phyloP scores from a whole-genome alignment of 352 stramenopile genomes.

The Pythium diclinum region DNA sequence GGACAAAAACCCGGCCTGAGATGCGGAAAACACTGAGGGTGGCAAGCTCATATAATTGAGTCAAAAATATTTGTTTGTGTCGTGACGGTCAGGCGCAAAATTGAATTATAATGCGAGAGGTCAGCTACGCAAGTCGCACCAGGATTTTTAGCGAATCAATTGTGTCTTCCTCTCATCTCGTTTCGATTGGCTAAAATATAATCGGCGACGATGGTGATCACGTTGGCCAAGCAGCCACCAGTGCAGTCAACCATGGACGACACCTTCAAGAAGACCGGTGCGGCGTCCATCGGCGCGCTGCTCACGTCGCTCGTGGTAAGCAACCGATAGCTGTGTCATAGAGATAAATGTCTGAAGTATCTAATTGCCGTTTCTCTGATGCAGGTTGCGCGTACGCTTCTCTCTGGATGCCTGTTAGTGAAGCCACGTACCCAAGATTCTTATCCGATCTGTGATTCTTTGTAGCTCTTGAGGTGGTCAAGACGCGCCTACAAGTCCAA shows the following conservation, averaged over 20 bases:
- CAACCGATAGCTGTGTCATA: neutral
- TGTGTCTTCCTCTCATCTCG: too few species aligned
- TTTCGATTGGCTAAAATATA: constrained; percentile 1
- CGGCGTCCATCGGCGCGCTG: constrained; percentile 62
- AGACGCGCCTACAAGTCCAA: constrained; percentile 79
- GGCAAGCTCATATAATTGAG: too few species aligned
- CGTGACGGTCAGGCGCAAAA: neutral
- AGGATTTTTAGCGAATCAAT: too few species aligned
- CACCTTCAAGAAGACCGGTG: constrained; percentile 55
- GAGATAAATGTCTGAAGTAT: neutral
- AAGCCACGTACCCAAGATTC: neutral
- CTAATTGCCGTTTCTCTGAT: constrained; percentile 3
- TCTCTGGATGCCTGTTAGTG: neutral
- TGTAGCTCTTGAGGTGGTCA: constrained; percentile 80
- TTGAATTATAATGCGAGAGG: neutral
- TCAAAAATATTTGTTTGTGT: too few species aligned
- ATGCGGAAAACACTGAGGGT: neutral
- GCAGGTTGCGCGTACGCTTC: constrained; percentile 62
- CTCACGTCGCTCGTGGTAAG: constrained; percentile 62
- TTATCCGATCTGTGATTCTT: constrained; percentile 10
- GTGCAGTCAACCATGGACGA: constrained; percentile 46
- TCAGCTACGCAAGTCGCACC: neutral
- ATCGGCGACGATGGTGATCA: neutral
- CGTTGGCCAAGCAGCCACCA: constrained; percentile 4
- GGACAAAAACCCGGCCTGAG: constrained; percentile 9